Conservation (phyloP, 306 rosid genomes). For the Psophocarpus tetragonolobus region DNA sequence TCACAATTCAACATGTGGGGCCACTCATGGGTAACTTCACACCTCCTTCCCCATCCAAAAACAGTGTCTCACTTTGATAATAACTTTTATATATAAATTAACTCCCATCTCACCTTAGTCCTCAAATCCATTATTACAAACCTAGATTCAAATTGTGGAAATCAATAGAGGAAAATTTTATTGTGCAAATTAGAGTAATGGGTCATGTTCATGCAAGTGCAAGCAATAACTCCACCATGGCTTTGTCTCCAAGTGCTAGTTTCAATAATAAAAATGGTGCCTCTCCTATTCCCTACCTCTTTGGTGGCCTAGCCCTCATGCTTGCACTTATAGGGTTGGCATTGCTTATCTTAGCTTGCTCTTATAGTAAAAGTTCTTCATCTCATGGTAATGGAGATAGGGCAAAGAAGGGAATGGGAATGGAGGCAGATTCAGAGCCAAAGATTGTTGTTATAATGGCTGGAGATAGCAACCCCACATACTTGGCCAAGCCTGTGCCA, state of each 20-base stretch:
- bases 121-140: neutral
- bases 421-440: constrained; percentile 40
- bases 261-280: constrained; percentile 42
- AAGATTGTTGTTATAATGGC: constrained; percentile 86
- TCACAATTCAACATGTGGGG: constrained; percentile 24
- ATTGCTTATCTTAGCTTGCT: constrained; percentile 58
- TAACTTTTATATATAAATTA: constrained; percentile 9
- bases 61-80: neutral
- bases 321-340: constrained; percentile 55
- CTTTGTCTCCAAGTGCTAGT: constrained; percentile 28
- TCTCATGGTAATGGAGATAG: constrained; percentile 8
- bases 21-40: constrained; percentile 3
- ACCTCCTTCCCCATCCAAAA: neutral
- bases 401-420: constrained; percentile 20
- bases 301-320: constrained; percentile 60
- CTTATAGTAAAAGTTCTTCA: constrained; percentile 32
- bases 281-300: constrained; percentile 68
- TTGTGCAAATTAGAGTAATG: constrained; percentile 12
- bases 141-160: neutral
- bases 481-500: constrained; percentile 66
- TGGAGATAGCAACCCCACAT: constrained; percentile 73
- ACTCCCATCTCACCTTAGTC: neutral
- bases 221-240: constrained; percentile 25
- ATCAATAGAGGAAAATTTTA: neutral
- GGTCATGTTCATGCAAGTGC: constrained; percentile 21